phyloP scores from a whole-genome alignment of 228 moss, liverwort and hornwort genomes.

The Sphagnum magellanicum region DNA sequence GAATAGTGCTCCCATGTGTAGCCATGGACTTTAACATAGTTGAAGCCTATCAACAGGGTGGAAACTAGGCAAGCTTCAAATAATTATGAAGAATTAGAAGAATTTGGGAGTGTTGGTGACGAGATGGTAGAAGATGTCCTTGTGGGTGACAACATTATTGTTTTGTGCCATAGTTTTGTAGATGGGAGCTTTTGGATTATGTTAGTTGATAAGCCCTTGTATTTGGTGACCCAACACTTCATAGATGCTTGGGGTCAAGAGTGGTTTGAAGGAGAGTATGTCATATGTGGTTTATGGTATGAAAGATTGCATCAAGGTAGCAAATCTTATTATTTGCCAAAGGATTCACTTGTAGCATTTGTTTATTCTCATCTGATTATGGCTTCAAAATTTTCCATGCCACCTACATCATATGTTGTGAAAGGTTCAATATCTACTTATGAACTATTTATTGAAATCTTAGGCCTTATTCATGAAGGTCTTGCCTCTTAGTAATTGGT shows the following conservation, averaged over 20 bases:
- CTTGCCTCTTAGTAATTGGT: neutral
- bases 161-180: neutral
- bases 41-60: too few relatives aligned
- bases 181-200: neutral
- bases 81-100: neutral
- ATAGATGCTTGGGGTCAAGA: neutral
- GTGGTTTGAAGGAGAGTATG: neutral
- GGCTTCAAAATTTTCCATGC: neutral
- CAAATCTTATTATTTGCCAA: neutral
- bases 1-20: too few relatives aligned
- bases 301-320: neutral
- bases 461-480: neutral
- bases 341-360: neutral
- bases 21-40: too few relatives aligned
- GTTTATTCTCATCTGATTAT: neutral
- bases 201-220: neutral
- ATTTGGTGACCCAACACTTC: neutral
- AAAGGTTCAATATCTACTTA: neutral
- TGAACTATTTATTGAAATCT: neutral
- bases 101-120: neutral
- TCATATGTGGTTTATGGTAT: neutral
- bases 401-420: neutral
- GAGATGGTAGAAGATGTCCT: neutral
- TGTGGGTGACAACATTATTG: neutral
- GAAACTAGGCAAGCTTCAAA: rapidly evolving